These are phyloP conservation scores for Daedalea quercina DNA, from an alignment of 768 basidiomycete species.

Conservation along the genomic window DNA sequence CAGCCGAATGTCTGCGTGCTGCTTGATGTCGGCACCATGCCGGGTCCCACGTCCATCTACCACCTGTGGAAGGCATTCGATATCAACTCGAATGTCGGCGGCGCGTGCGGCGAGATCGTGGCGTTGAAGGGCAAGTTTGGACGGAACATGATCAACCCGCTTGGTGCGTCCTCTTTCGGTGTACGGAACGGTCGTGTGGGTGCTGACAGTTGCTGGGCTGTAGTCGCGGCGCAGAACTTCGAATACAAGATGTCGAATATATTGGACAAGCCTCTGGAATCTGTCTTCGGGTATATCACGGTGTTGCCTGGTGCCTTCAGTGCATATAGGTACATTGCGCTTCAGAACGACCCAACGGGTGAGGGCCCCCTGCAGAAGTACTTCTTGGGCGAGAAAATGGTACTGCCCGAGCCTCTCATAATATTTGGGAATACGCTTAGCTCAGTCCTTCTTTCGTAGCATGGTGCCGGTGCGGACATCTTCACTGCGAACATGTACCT, in stretches of 20 bases:
- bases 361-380: slow-evolving; percentile 93
- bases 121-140: slow-evolving; percentile 85
- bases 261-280: slow-evolving; percentile 86
- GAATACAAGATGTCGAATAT: slow-evolving; percentile 96
- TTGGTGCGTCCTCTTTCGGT: slow-evolving; percentile 24
- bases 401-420: slow-evolving; percentile 27
- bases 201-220: not conserved
- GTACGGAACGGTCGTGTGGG: not conserved
- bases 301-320: slow-evolving; percentile 92
- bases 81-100: slow-evolving; percentile 84
- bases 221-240: slow-evolving; percentile 87
- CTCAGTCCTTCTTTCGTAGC: too few relatives aligned
- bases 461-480: slow-evolving; percentile 81
- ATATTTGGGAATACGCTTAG: too few relatives aligned
- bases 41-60: slow-evolving; percentile 84
- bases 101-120: slow-evolving; percentile 95
- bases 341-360: slow-evolving; percentile 79
- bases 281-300: slow-evolving; percentile 89
- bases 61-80: slow-evolving; percentile 95
- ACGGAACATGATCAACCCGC: slow-evolving; percentile 72
- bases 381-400: slow-evolving; percentile 95
- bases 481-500: slow-evolving; percentile 97
- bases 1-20: slow-evolving; percentile 90
- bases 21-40: slow-evolving; percentile 82
- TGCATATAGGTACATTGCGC: slow-evolving; percentile 84